These are phyloP conservation scores for Luffa acutangula DNA, from an alignment of 306 rosid genomes.

Conservation along the genomic window DNA sequence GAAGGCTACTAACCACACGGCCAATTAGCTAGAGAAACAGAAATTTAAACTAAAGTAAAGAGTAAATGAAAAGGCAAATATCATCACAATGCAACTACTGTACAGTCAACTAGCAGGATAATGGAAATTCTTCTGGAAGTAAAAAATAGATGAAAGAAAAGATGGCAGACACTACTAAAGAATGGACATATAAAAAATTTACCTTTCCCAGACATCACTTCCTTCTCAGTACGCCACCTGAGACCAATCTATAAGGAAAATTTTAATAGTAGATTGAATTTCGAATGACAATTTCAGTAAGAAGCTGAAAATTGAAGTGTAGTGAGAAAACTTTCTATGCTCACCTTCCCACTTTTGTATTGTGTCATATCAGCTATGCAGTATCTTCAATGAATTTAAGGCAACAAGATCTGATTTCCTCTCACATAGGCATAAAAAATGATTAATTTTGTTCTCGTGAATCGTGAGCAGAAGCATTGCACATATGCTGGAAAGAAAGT, in stretches of 20 bases:
- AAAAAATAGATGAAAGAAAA: neutral
- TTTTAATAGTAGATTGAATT: neutral
- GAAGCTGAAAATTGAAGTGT: slow-evolving; percentile 5
- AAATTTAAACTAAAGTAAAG: neutral
- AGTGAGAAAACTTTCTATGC: neutral
- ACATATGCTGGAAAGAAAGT: neutral
- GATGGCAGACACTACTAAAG: neutral
- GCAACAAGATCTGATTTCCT: slow-evolving; percentile 19
- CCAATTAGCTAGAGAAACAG: neutral
- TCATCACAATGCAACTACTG: neutral
- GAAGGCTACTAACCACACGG: neutral
- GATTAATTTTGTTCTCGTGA: neutral
- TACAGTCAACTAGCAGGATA: neutral
- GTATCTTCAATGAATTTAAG: slow-evolving; percentile 66
- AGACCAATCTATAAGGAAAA: slow-evolving; percentile 60
- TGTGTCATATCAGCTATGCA: slow-evolving; percentile 96
- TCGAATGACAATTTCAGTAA: neutral
- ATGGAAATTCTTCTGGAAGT: slow-evolving; percentile 1
- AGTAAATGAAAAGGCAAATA: neutral
- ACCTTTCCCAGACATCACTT: slow-evolving; percentile 91
- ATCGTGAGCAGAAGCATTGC: neutral
- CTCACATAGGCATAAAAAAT: neutral
- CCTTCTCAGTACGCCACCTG: slow-evolving; percentile 93
- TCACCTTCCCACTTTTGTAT: slow-evolving; percentile 92
- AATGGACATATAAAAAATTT: slow-evolving; percentile 1